Percentiles rank a stretch among this genome's conserved stretches.
These are phyloP conservation scores for Paratinospora sagittata DNA, from an alignment of 164 flowering plant species.

Conservation along the genomic window DNA sequence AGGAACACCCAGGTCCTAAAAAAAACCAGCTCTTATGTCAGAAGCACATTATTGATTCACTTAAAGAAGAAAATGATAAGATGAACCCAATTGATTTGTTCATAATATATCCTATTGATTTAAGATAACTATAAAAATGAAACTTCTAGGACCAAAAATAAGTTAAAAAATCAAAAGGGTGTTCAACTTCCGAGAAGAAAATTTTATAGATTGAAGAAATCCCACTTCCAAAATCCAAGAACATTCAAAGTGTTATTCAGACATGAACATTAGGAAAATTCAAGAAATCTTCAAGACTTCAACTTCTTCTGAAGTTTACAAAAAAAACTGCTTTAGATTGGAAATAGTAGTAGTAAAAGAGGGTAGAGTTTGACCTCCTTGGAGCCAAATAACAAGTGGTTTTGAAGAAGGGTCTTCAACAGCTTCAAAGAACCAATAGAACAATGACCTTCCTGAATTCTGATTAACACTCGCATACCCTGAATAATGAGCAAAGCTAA, in stretches of 20 bases:
- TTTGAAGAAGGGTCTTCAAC: slow-evolving; percentile 69
- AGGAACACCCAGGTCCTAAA: slow-evolving; percentile 95
- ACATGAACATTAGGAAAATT: no score
- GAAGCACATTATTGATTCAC: slow-evolving; percentile 2
- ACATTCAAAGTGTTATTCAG: no score
- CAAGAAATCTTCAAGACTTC: no score
- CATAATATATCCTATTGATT: neutral
- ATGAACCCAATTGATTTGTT: neutral
- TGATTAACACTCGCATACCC: slow-evolving; percentile 75
- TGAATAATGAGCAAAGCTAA: slow-evolving; percentile 66
- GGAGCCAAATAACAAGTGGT: slow-evolving; percentile 89
- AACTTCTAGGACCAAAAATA: no score
- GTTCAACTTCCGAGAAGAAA: no score
- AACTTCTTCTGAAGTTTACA: no score
- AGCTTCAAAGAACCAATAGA: slow-evolving; percentile 91
- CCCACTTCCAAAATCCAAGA: no score
- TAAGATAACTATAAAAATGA: neutral
- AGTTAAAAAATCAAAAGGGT: no score
- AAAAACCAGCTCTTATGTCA: slow-evolving; percentile 1
- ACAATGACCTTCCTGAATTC: slow-evolving; percentile 58
- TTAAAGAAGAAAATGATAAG: neutral
- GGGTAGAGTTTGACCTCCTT: slow-evolving; percentile 57
- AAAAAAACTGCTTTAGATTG: no score
- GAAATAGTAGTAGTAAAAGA: no score
- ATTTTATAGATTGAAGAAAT: no score